Evolutionary conservation across 2,329 filamentous ascomycete genomes (phyloP).

Genomic region (Ceratocystis eucalypticola): DNA sequence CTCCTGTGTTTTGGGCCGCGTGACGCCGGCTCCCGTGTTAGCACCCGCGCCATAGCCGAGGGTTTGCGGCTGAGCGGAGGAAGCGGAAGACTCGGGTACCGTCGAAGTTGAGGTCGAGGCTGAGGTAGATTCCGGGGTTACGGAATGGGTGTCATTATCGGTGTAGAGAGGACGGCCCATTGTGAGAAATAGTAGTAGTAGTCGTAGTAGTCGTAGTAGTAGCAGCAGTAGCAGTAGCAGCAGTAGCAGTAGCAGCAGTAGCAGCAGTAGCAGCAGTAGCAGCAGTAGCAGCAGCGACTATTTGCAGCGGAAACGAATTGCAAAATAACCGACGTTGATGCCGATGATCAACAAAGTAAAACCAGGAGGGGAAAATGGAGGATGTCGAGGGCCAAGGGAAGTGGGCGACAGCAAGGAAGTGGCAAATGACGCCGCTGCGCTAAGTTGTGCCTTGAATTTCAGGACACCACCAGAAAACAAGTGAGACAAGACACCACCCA

Average conservation of each 20-base stretch:
- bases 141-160: background rate
- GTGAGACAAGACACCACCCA: background rate
- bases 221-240: background rate
- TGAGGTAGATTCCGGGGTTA: background rate
- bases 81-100: background rate
- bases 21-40: background rate
- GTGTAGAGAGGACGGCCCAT: background rate
- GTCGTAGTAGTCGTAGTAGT: background rate
- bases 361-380: background rate
- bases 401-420: background rate
- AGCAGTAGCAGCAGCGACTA: too few relatives aligned
- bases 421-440: background rate
- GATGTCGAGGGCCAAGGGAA: background rate
- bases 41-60: conserved; percentile 1
- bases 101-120: background rate
- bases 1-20: conserved; percentile 32
- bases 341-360: background rate
- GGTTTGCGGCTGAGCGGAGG: background rate
- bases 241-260: background rate
- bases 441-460: conserved; percentile 4
- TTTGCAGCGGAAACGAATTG: too few relatives aligned
- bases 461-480: conserved; percentile 5
- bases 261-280: too few relatives aligned
- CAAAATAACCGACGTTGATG: too few relatives aligned
- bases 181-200: background rate